Percentiles rank a stretch among this genome's conserved stretches.
These are phyloP conservation scores for Phyllosticta citribraziliensis DNA, from an alignment of 2,329 filamentous ascomycete species.

Conservation along the genomic window DNA sequence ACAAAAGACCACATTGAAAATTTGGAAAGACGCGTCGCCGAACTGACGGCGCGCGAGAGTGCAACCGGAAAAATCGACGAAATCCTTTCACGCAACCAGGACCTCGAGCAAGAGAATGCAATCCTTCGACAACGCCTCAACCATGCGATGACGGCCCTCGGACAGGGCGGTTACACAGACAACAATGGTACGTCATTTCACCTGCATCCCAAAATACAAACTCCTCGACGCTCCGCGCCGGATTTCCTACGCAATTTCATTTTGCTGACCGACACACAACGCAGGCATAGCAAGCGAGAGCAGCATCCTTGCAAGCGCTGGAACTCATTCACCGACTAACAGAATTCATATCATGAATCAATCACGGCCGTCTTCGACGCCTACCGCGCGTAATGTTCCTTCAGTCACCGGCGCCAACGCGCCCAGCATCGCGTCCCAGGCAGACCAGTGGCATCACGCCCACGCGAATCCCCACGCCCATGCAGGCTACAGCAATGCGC, in stretches of 20 bases:
- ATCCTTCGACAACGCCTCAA: constrained; percentile 41
- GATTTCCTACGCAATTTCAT: not conserved
- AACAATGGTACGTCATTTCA: constrained; percentile 24
- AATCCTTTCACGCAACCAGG: constrained; percentile 43
- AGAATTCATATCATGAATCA: constrained; percentile 30
- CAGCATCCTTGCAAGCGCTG: constrained; percentile 18
- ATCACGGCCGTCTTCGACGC: constrained; percentile 27
- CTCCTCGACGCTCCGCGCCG: not conserved
- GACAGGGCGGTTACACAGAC: constrained; percentile 22
- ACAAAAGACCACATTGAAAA: constrained; percentile 51
- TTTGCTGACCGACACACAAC: not conserved
- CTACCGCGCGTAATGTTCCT: constrained; percentile 28
- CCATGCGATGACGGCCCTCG: constrained; percentile 32
- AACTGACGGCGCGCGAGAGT: constrained; percentile 41
- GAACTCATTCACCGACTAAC: constrained; percentile 29
- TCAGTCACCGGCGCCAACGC: constrained; percentile 23
- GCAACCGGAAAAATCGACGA: constrained; percentile 38
- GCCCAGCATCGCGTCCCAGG: constrained; percentile 18
- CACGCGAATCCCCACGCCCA: constrained; percentile 15
- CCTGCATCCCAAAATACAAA: not conserved
- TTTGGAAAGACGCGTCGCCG: constrained; percentile 45
- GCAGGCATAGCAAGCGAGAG: constrained; percentile 11
- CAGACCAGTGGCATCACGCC: constrained; percentile 27
- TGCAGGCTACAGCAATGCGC: constrained; percentile 6
- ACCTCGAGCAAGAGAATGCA: constrained; percentile 46